Percentiles rank a stretch among this genome's conserved stretches.
Conservation (phyloP, 169 alveolate genomes). For the Condylostoma magnum region DNA sequence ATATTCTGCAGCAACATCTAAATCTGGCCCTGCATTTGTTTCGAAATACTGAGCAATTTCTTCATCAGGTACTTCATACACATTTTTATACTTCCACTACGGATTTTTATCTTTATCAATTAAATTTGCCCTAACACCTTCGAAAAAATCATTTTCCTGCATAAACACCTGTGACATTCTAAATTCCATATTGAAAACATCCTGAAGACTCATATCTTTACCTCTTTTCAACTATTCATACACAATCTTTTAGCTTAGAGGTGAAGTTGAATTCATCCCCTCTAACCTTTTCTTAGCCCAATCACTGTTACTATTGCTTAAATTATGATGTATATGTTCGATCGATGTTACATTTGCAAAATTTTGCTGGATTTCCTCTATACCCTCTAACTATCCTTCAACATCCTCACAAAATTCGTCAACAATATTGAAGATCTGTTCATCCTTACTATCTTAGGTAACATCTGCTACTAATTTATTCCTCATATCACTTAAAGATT, state of each 20-base stretch:
- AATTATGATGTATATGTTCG: slow-evolving; percentile 13
- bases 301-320: slow-evolving; percentile 20
- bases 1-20: neutral
- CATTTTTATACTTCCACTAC: slow-evolving; percentile 57
- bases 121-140: slow-evolving; percentile 82
- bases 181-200: slow-evolving; percentile 68
- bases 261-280: slow-evolving; percentile 30
- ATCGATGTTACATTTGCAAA: slow-evolving; percentile 38
- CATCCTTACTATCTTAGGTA: slow-evolving; percentile 14
- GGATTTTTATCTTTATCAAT: slow-evolving; percentile 76
- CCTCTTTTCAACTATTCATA: slow-evolving; percentile 72
- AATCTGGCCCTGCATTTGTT: neutral
- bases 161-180: slow-evolving; percentile 62
- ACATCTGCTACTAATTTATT: slow-evolving; percentile 35
- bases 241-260: slow-evolving; percentile 60
- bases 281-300: slow-evolving; percentile 41
- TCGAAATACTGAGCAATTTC: slow-evolving; percentile 58
- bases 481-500: slow-evolving; percentile 31
- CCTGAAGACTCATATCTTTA: slow-evolving; percentile 41
- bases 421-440: slow-evolving; percentile 49
- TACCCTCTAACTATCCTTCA: neutral
- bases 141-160: slow-evolving; percentile 65
- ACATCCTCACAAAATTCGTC: slow-evolving; percentile 40
- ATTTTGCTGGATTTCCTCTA: slow-evolving; percentile 49
- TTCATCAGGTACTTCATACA: slow-evolving; percentile 52